phyloP scores from a whole-genome alignment of 2,329 filamentous ascomycete genomes.

The Metarhizium sp. region DNA sequence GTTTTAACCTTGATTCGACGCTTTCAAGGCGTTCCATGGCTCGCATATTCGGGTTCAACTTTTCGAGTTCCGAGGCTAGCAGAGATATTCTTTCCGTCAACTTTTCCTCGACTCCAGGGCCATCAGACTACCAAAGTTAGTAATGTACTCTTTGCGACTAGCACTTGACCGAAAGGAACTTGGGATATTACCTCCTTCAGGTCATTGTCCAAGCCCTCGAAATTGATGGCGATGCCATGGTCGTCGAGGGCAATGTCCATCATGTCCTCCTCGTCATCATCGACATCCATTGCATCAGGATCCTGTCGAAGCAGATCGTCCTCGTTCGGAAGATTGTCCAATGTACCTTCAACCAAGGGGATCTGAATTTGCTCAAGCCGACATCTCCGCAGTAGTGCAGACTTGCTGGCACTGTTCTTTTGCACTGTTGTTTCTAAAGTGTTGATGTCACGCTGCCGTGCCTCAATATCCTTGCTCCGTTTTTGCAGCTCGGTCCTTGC shows the following conservation, averaged over 20 bases:
- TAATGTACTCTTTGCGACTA: not conserved
- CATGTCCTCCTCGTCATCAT: slow-evolving; percentile 53
- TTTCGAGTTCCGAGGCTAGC: slow-evolving; percentile 74
- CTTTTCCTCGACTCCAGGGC: slow-evolving; percentile 61
- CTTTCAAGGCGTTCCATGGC: slow-evolving; percentile 84
- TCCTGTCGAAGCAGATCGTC: slow-evolving; percentile 69
- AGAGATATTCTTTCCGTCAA: slow-evolving; percentile 69
- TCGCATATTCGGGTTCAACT: slow-evolving; percentile 94
- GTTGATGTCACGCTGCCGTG: slow-evolving; percentile 60
- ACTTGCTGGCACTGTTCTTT: slow-evolving; percentile 74
- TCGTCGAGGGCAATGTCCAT: slow-evolving; percentile 66
- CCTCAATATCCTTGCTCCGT: slow-evolving; percentile 75
- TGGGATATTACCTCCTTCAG: slow-evolving; percentile 57
- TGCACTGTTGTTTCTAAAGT: slow-evolving; percentile 78
- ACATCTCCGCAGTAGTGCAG: slow-evolving; percentile 76
- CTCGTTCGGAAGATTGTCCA: slow-evolving; percentile 82
- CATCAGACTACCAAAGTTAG: slow-evolving; percentile 54
- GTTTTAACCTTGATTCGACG: slow-evolving; percentile 72
- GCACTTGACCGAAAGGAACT: not conserved
- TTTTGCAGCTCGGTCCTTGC: slow-evolving; percentile 75
- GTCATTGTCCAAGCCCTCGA: slow-evolving; percentile 71
- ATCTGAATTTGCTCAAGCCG: slow-evolving; percentile 89
- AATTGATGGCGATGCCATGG: slow-evolving; percentile 86
- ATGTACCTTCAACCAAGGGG: slow-evolving; percentile 64
- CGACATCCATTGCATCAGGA: slow-evolving; percentile 86